Conservation (phyloP, 192 early-diverging fungal genomes). For the Entophlyctis luteolus region DNA sequence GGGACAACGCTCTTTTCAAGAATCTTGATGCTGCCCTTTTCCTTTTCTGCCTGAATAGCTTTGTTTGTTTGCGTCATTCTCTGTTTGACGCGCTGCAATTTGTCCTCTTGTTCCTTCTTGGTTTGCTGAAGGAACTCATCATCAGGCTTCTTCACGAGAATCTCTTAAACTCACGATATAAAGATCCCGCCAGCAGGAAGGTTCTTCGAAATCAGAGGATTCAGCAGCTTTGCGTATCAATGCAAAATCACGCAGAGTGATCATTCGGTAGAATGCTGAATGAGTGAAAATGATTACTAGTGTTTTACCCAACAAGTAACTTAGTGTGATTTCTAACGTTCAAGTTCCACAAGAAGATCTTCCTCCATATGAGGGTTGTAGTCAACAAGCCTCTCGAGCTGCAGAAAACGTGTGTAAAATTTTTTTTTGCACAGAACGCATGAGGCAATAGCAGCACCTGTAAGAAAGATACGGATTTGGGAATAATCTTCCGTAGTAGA, state of each 20-base stretch:
- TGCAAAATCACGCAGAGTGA: conserved; percentile 5
- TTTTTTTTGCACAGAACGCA: not conserved
- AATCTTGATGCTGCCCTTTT: not conserved
- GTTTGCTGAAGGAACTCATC: not conserved
- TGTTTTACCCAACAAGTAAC: not conserved
- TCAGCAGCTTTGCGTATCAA: conserved; percentile 1
- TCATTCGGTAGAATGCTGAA: not conserved
- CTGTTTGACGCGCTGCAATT: not conserved
- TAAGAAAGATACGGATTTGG: not conserved
- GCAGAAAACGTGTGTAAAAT: not conserved
- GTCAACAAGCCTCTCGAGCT: conserved; percentile 15
- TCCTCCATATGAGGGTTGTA: conserved; percentile 25
- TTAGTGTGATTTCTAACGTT: not conserved
- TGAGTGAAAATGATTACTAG: not conserved
- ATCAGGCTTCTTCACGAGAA: not conserved
- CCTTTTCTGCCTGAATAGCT: not conserved
- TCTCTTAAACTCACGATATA: not conserved
- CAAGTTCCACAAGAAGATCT: conserved; percentile 1
- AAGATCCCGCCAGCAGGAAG: not conserved
- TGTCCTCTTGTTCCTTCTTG: conserved; percentile 14
- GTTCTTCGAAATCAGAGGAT: conserved; percentile 9
- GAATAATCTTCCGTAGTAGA: not conserved
- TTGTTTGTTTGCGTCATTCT: conserved; percentile 2
- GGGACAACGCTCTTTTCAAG: not conserved
- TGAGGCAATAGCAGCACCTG: not conserved